phyloP scores from a whole-genome alignment of 2,329 filamentous ascomycete species.

The Tolypocladium ovalisporum region DNA sequence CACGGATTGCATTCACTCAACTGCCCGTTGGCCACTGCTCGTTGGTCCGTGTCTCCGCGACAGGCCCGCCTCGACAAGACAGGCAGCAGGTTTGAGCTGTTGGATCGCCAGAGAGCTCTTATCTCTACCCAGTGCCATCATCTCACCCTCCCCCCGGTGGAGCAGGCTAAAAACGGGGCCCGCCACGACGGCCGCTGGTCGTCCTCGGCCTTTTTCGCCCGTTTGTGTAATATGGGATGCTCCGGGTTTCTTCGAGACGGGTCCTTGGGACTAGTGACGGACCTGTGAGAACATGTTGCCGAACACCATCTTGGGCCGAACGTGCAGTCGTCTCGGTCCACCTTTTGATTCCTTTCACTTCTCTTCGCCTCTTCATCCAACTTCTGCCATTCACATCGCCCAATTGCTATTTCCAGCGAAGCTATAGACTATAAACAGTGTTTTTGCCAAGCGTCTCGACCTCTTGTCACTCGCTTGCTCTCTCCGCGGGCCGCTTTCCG shows the following conservation, averaged over 20 bases:
- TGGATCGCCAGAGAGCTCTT: not conserved
- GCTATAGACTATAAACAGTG: not conserved
- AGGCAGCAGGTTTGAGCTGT: not conserved
- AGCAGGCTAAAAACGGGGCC: not conserved
- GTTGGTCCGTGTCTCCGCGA: not conserved
- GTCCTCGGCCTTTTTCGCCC: not conserved
- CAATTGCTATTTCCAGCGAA: not conserved
- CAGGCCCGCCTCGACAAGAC: no score
- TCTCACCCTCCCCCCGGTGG: not conserved
- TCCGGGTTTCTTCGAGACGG: not conserved
- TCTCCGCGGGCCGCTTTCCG: not conserved
- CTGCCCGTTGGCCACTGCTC: not conserved
- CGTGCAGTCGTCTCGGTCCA: not conserved
- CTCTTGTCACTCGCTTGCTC: not conserved
- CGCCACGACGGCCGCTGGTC: not conserved
- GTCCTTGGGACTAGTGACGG: not conserved
- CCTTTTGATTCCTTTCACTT: not conserved
- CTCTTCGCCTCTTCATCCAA: not conserved
- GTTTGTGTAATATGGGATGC: not conserved
- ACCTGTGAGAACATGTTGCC: not conserved
- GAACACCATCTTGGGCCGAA: not conserved
- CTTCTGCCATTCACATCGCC: not conserved
- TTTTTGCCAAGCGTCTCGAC: not conserved
- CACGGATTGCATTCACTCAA: not conserved
- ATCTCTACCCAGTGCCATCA: not conserved